A percentile compares a stretch with the other conserved stretches of the same genome.
These are phyloP conservation scores for Moelleriella libera DNA, from an alignment of 2,329 filamentous ascomycete genomes.

Conservation along the genomic window DNA sequence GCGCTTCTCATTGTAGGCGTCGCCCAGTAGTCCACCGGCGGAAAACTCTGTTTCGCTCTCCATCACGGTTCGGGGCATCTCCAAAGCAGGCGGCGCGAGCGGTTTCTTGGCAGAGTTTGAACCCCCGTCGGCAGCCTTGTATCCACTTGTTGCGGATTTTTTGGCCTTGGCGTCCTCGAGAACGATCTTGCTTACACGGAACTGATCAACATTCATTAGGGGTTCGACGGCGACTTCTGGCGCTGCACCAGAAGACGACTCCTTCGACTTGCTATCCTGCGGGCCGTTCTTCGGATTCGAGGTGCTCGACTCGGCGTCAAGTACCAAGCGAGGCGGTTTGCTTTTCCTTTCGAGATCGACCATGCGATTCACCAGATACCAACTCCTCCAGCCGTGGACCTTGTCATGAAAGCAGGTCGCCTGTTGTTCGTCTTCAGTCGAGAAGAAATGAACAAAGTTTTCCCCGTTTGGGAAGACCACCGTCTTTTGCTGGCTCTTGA, in stretches of 20 bases:
- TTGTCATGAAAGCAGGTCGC: constrained; percentile 57
- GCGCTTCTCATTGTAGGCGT: constrained; percentile 29
- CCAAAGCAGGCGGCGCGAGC: neutral
- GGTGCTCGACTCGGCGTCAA: neutral
- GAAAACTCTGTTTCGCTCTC: constrained; percentile 28
- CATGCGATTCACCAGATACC: constrained; percentile 70
- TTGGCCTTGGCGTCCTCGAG: neutral
- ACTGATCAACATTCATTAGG: constrained; percentile 7
- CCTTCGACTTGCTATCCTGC: neutral
- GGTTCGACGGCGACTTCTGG: constrained; percentile 1
- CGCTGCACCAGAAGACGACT: neutral
- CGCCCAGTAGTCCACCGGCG: constrained; percentile 35
- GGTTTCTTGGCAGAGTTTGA: neutral
- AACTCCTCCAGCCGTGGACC: constrained; percentile 76
- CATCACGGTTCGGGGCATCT: neutral
- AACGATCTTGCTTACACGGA: constrained; percentile 5
- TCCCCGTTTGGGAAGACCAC: constrained; percentile 68
- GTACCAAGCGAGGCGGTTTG: constrained; percentile 7
- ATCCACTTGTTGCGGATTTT: neutral
- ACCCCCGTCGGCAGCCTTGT: neutral
- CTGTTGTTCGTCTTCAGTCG: constrained; percentile 54
- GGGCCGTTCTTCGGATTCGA: constrained; percentile 1
- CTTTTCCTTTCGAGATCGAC: constrained; percentile 29
- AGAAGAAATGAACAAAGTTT: constrained; percentile 89
- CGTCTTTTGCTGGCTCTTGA: constrained; percentile 86